Base-by-base conservation (phyloP, 179 eudicot genomes). In the Silene vulgaris region DNA sequence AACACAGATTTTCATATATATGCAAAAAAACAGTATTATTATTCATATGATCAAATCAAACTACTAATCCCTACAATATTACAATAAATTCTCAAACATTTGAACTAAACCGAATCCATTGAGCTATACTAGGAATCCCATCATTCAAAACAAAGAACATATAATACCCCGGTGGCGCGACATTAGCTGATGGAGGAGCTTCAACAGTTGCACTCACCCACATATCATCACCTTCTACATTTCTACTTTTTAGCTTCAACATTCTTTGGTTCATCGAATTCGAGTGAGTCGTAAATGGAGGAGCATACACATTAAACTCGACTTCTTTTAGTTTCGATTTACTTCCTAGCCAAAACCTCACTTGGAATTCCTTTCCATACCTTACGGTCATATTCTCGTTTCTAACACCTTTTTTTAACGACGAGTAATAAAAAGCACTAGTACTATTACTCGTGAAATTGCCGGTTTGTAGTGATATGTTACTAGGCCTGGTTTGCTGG, bases 121-220 rank as follows among this genome's bases (percentile, higher is more conserved):
- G 86, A 28, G 89, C 97, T 0, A 72, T 54, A 74, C 97, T 88
- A 2, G 97, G 97, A 9, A 92, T 84, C 3, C 88, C 91, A 0
- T 77, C 84, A 69, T 91, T 83, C 6, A 91, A 86, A 8, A 92
- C 88, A 57, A 77, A 86, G 26, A 90, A 63, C 66, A 92, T 59
- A 48, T 91, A 92, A 75, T 89, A 91, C n/a, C 97, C 92, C 1
- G 94, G 86, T 0, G 97, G 96, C 32, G 97, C 92, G 35, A 92
- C 77, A 80, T 73, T 86, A 0, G 89, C 76, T 0, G 87, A 70
- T 0, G 88, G 85, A 0, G 97, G 97, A 5, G 91, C 94, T 72
- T 80, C 75, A 9, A 81, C 86, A 3, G 75, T 72, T 5, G 86
- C 77, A 0, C 0, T 43, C 2, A 79, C 71, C 86, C 81, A 67